Evolutionary conservation across 2,329 filamentous ascomycete genomes (phyloP), one percentile per base, ranked within the genome.

Genomic region (Aspergillus piperis): DNA sequence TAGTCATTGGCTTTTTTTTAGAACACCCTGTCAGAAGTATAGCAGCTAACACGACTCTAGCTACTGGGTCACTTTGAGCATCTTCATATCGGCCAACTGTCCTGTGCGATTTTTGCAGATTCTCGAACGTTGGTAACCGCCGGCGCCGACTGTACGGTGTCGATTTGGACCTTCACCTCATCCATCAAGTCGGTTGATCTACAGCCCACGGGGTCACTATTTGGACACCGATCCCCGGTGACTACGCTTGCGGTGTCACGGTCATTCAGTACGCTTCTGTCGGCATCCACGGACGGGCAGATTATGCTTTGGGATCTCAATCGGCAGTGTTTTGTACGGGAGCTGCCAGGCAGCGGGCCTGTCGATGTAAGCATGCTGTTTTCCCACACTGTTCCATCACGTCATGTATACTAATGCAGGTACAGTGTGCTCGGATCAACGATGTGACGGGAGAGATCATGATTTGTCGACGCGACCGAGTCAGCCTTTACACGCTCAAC

Each of bases 251-350:
- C 93, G 0, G 88, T 94, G 2, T 96, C 91, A 41, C 90, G 92
- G 63, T 90, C 92, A 0, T 96, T 97, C 74, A 93, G 91, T 71
- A 90, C 92, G 0, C 86, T 99, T 55, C 83, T 98, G 3, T 96
- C 92, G 1, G 89, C 90, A 1, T 93, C 90, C 0, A 84, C 84
- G 0, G 91, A 96, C 70, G 93, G 93, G 0, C 88, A 91, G 41
- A 88, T 93, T 10, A 88, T 96, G 70, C 81, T 98, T 3, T 99
- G 95, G 95, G 95, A 98, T 73, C 83, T 99, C 3, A 99, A 98
- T 74, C 87, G 91, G 15, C 85, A 92, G 11, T 90, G 92, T 55
- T 96, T 96, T 70, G 88, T 98, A 5, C 86, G 92, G 48, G 89
- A 87, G 74, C 81, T 94, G 21, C 87, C 87, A 0, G 75, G 82